Evolutionary conservation across 2,329 filamentous ascomycete genomes (phyloP), one percentile per base, ranked within the genome.

Genomic region (Beauveria rudraprayagi): DNA sequence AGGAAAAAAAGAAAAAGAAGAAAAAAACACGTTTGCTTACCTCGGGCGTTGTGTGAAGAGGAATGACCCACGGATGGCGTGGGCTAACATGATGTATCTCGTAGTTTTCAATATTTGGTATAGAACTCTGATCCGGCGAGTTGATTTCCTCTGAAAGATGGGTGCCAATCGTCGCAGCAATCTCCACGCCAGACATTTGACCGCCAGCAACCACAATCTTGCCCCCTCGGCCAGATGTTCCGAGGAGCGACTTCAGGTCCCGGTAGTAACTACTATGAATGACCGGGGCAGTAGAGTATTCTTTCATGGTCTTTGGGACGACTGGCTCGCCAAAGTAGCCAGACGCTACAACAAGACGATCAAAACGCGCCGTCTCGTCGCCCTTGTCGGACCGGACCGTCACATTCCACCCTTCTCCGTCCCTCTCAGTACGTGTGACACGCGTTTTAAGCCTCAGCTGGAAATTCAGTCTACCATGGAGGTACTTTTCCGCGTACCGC

Each of bases 101-200:
- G 66, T 82, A 85, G 11, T 79, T 76, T 0, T 78, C 77, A 1
- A 79, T 67, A 50, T 79, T 72, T 0, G 71, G 60, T 5, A 84
- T 72, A 0, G 66, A 59, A 34, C 71, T 77, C 1, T 72, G 63
- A 0, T 72, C 74, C 0, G 85, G 82, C 0, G 83, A 80, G 69
- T 88, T 77, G 14, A 73, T 72, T 3, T 81, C 80, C 6, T 85
- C 85, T 0, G 90, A 92, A 1, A 93, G 72, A 64, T 92, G 85
- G 5, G 84, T 79, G 11, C 89, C 89, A 55, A 92, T 83, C 2
- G 86, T 85, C 10, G 84, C 86, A 0, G 90, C 87, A 54, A 88
- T 87, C 75, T 95, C 91, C 5, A 89, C 83, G 0, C 90, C 90
- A 2, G 90, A 93, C 81, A 94, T 92, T 67, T 92, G 89, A 0